phyloP scores from a whole-genome alignment of 116 monocot genomes.

The Phalaenopsis hybrid region DNA sequence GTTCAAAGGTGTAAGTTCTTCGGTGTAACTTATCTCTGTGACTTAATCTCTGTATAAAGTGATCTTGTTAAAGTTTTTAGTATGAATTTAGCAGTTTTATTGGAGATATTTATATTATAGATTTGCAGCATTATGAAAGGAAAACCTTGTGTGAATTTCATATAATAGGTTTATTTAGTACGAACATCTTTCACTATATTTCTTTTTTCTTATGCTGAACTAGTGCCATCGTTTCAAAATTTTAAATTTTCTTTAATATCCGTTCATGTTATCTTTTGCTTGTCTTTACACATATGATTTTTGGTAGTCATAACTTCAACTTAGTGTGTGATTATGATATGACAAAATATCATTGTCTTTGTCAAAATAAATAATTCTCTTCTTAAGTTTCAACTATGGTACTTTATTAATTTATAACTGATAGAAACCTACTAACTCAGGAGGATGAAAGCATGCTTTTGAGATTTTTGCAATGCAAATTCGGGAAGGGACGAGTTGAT shows the following conservation, averaged over 20 bases:
- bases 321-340: neutral
- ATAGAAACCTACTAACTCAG: conserved; percentile 20
- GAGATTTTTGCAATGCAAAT: conserved; percentile 85
- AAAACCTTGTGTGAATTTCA: neutral
- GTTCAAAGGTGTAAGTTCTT: no score
- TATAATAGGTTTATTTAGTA: neutral
- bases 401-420: neutral
- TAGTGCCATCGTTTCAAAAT: neutral
- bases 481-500: conserved; percentile 66
- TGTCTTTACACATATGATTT: neutral
- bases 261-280: neutral
- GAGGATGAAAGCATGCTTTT: conserved; percentile 92
- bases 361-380: neutral
- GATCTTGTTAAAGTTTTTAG: neutral
- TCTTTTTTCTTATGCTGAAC: no score
- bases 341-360: neutral
- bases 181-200: neutral
- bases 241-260: neutral
- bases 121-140: neutral
- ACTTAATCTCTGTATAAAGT: no score
- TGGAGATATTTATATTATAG: neutral
- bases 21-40: no score
- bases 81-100: neutral
- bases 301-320: neutral
- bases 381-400: neutral